Evolutionary conservation across 371 early-diverging fungal genomes (phyloP).

Genomic region (Mortierella sp.): DNA sequence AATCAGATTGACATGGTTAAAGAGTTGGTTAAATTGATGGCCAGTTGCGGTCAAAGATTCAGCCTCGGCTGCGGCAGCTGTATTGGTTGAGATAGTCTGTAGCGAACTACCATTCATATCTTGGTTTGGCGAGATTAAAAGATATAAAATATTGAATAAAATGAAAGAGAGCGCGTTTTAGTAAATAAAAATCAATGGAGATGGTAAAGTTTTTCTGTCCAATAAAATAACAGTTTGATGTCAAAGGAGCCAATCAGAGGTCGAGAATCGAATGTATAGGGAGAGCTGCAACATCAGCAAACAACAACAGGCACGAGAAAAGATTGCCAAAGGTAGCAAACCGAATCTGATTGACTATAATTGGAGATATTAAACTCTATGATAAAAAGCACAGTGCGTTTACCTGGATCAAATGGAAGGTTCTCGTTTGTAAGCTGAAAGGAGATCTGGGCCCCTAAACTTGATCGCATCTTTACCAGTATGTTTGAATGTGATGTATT

Average conservation of each 20-base stretch:
- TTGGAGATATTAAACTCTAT: background rate
- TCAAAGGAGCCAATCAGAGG: conserved; percentile 20
- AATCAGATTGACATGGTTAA: conserved; percentile 89
- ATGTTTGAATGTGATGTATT: conserved; percentile 73
- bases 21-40: conserved; percentile 88
- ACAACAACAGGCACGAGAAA: background rate
- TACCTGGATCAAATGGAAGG: conserved; percentile 63
- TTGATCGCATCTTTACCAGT: conserved; percentile 83
- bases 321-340: conserved; percentile 10
- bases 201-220: background rate
- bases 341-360: background rate
- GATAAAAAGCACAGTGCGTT: background rate
- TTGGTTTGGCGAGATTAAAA: background rate
- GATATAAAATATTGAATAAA: background rate
- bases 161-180: background rate
- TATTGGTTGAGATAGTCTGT: conserved; percentile 46
- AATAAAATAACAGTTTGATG: conserved; percentile 4
- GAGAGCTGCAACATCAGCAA: background rate
- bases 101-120: conserved; percentile 16
- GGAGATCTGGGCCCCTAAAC: conserved; percentile 84
- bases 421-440: conserved; percentile 94
- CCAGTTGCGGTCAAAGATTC: conserved; percentile 60
- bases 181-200: background rate
- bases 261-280: background rate
- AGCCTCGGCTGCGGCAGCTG: conserved; percentile 66